Percentiles rank a stretch among this genome's conserved stretches.
phyloP scores from a whole-genome alignment of 1,284 basidiomycete genomes.

The Cryptococcus sp. region DNA sequence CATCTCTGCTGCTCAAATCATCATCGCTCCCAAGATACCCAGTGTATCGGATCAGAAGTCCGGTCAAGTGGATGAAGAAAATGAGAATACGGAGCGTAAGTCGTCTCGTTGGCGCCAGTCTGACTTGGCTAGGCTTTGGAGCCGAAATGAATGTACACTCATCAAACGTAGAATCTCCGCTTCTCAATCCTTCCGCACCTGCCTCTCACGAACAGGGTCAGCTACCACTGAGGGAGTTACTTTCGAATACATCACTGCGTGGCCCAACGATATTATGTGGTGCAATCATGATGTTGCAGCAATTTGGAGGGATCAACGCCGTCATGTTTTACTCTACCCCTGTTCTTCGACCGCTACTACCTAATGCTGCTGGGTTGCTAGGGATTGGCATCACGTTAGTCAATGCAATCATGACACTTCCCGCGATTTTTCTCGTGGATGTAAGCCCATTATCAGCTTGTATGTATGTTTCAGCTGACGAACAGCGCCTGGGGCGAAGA shows the following conservation, averaged over 20 bases:
- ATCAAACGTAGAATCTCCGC: no score
- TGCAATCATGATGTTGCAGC: conserved; percentile 71
- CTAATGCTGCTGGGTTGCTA: conserved; percentile 59
- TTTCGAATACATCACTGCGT: conserved; percentile 59
- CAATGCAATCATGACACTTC: conserved; percentile 73
- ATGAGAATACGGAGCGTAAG: no score
- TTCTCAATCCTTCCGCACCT: no score
- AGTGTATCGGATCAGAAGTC: no score
- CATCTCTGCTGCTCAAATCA: conserved; percentile 59
- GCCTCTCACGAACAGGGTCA: conserved; percentile 43
- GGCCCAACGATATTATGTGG: conserved; percentile 66
- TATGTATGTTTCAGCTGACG: not conserved
- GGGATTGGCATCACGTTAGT: conserved; percentile 56
- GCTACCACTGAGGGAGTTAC: conserved; percentile 29
- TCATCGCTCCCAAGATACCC: conserved; percentile 26
- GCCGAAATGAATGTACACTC: no score
- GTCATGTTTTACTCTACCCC: conserved; percentile 87
- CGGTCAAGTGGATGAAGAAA: no score
- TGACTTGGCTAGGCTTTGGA: no score
- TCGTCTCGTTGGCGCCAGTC: no score
- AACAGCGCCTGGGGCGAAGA: conserved; percentile 46
- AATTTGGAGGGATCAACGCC: conserved; percentile 73
- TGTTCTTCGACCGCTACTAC: conserved; percentile 71
- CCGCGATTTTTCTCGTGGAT: conserved; percentile 81
- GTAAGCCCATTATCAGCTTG: conserved; percentile 47